phyloP scores from a whole-genome alignment of 2,329 filamentous ascomycete genomes.

The Fusarium sp. region DNA sequence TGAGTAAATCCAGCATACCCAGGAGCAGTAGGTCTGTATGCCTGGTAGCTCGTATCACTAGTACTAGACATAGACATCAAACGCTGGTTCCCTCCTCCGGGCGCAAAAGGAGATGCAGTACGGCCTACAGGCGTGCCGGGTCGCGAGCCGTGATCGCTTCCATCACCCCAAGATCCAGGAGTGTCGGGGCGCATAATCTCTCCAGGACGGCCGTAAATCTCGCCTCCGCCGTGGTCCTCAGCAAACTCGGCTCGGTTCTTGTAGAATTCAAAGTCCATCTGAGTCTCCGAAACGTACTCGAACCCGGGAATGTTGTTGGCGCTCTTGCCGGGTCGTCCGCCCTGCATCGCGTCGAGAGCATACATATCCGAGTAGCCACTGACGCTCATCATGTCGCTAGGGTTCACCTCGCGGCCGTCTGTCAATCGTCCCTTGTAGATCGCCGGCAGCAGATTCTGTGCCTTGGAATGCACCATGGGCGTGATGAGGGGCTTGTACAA shows the following conservation, averaged over 20 bases:
- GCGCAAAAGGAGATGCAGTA: conserved; percentile 53
- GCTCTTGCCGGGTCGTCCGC: conserved; percentile 64
- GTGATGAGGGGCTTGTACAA: conserved; percentile 92
- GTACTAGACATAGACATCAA: conserved; percentile 45
- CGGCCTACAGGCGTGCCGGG: conserved; percentile 64
- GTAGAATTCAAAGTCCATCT: conserved; percentile 92
- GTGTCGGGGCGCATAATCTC: conserved; percentile 76
- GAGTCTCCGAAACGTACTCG: conserved; percentile 88
- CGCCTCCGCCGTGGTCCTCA: conserved; percentile 86
- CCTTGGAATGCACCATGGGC: conserved; percentile 95
- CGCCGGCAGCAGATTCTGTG: conserved; percentile 87
- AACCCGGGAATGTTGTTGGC: conserved; percentile 76
- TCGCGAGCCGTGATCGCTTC: conserved; percentile 62
- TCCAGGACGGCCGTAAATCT: conserved; percentile 72
- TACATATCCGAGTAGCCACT: conserved; percentile 89
- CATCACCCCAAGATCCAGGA: conserved; percentile 67
- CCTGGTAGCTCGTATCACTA: conserved; percentile 51
- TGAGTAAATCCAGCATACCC: conserved; percentile 43
- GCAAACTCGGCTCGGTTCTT: conserved; percentile 92
- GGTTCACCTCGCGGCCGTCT: conserved; percentile 74
- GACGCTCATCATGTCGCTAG: conserved; percentile 69
- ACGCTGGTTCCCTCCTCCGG: conserved; percentile 47
- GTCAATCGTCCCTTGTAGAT: conserved; percentile 87
- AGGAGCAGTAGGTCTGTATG: conserved; percentile 44
- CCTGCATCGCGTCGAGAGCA: conserved; percentile 83